Evolutionary conservation across 768 basidiomycete species (phyloP).

Genomic region (Boletus sensibilis): DNA sequence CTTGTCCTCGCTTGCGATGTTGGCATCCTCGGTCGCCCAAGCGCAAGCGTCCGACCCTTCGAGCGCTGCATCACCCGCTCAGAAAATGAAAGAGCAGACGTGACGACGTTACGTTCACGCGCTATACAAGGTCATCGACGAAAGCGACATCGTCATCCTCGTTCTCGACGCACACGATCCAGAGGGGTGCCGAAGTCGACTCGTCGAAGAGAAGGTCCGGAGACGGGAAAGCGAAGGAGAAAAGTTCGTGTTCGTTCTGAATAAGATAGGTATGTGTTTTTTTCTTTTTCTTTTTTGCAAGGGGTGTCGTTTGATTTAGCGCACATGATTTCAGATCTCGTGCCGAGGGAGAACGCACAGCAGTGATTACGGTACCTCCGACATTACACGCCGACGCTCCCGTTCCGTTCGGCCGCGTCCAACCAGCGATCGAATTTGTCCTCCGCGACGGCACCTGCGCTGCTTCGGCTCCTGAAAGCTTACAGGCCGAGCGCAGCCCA

Average conservation of each 20-base stretch:
- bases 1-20: slow-evolving; percentile 54
- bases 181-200: slow-evolving; percentile 84
- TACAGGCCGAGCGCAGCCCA: slow-evolving; percentile 66
- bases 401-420: slow-evolving; percentile 79
- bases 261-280: slow-evolving; percentile 92
- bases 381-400: slow-evolving; percentile 88
- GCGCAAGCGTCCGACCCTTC: slow-evolving; percentile 18
- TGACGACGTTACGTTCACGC: slow-evolving; percentile 74
- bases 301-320: background rate
- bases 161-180: slow-evolving; percentile 95
- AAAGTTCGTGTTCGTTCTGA: slow-evolving; percentile 90
- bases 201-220: slow-evolving; percentile 93
- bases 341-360: slow-evolving; percentile 85
- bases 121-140: slow-evolving; percentile 89
- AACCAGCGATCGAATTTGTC: slow-evolving; percentile 82
- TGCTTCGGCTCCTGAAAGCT: slow-evolving; percentile 81
- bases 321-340: slow-evolving; percentile 58
- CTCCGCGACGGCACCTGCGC: slow-evolving; percentile 68
- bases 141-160: slow-evolving; percentile 87
- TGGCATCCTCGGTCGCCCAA: slow-evolving; percentile 40
- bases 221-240: slow-evolving; percentile 86
- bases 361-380: slow-evolving; percentile 90
- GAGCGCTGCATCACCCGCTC: slow-evolving; percentile 29
- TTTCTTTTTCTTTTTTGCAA: background rate
- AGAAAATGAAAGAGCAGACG: slow-evolving; percentile 66